phyloP scores from a whole-genome alignment of 2,329 filamentous ascomycete genomes.

The Ophiocordyceps camponoti-floridani region DNA sequence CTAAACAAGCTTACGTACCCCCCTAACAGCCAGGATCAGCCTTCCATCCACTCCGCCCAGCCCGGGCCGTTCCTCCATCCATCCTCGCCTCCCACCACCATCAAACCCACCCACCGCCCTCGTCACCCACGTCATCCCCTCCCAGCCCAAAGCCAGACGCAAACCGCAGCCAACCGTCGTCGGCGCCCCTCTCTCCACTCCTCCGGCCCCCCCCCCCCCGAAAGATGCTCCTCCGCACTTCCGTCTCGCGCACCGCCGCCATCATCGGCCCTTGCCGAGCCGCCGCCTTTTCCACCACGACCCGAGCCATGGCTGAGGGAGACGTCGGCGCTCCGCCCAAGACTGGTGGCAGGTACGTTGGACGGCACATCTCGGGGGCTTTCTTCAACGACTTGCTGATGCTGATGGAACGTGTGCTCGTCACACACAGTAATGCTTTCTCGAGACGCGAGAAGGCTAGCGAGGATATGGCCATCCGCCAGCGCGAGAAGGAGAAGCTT shows the following conservation, averaged over 20 bases:
- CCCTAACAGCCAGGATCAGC: too few relatives aligned
- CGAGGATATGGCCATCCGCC: slow-evolving; percentile 70
- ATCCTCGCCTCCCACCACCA: not conserved
- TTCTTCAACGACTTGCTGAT: too few relatives aligned
- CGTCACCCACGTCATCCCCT: not conserved
- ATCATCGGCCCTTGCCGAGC: slow-evolving; percentile 30
- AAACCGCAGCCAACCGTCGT: slow-evolving; percentile 1
- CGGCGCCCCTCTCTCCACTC: slow-evolving; percentile 2
- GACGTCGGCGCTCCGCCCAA: slow-evolving; percentile 47
- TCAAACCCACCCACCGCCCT: not conserved
- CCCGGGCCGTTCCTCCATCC: too few relatives aligned
- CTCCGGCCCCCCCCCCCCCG: slow-evolving; percentile 4
- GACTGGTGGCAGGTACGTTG: slow-evolving; percentile 20
- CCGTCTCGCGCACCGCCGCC: slow-evolving; percentile 36
- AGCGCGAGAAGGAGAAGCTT: slow-evolving; percentile 87
- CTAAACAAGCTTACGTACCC: too few relatives aligned
- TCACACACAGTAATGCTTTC: slow-evolving; percentile 61
- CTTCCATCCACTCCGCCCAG: too few relatives aligned
- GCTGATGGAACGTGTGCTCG: too few relatives aligned
- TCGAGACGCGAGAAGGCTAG: slow-evolving; percentile 75
- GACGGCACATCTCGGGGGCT: too few relatives aligned
- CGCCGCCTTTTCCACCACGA: slow-evolving; percentile 43
- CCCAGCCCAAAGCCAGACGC: not conserved
- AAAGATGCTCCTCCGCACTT: slow-evolving; percentile 48
- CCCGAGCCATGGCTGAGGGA: slow-evolving; percentile 47